A percentile compares a stretch with the other conserved stretches of the same genome.
phyloP scores from a whole-genome alignment of 805 yeast genomes.

The Sungouiozyma ichnusensis region DNA sequence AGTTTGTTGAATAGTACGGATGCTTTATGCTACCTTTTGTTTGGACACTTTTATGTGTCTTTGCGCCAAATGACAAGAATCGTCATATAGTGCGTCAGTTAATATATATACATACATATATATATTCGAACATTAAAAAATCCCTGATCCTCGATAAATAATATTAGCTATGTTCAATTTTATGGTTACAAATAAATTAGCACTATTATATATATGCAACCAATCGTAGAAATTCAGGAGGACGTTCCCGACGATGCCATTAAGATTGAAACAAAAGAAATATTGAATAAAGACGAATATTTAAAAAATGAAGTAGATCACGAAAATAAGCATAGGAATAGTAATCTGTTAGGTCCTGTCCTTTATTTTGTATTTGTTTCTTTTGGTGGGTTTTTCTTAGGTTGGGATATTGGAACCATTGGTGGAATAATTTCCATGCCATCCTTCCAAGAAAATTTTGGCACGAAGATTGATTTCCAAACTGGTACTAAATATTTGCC shows the following conservation, averaged over 20 bases:
- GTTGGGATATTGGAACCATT: slow-evolving; percentile 69
- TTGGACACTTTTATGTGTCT: no score
- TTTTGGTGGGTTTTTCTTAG: slow-evolving; percentile 63
- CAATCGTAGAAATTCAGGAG: neutral
- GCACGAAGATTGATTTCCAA: slow-evolving; percentile 27
- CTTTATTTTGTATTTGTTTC: slow-evolving; percentile 33
- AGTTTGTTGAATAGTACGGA: no score
- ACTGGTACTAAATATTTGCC: slow-evolving; percentile 28
- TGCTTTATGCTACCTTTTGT: no score
- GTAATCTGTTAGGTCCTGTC: neutral
- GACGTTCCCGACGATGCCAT: neutral
- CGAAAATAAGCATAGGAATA: neutral
- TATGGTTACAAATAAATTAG: no score
- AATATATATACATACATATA: neutral
- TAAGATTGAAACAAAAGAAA: neutral
- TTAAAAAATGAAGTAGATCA: neutral
- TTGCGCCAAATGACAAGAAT: neutral
- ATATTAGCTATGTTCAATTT: no score
- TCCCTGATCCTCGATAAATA: neutral
- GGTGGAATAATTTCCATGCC: slow-evolving; percentile 60
- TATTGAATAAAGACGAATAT: neutral
- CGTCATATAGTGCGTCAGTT: neutral
- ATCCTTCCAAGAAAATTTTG: slow-evolving; percentile 44
- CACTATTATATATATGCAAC: neutral
- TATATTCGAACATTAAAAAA: neutral